phyloP scores from a whole-genome alignment of 352 stramenopile genomes.

The Pythium vanterpoolii region DNA sequence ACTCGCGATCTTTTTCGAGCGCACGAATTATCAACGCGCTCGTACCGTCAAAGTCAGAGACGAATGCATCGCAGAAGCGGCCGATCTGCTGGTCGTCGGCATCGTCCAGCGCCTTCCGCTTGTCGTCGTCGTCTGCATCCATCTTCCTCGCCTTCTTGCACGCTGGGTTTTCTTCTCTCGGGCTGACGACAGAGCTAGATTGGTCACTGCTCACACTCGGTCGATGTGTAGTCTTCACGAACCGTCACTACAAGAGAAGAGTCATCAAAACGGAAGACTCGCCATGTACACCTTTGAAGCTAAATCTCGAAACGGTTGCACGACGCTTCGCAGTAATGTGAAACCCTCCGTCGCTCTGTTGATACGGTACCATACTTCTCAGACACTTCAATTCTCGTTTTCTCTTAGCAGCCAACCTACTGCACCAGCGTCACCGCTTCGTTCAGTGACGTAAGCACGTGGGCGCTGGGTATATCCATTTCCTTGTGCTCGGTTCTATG shows the following conservation, averaged over 20 bases:
- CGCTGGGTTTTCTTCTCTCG: background rate
- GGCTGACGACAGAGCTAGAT: background rate
- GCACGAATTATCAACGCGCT: conserved; percentile 40
- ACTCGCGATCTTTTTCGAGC: conserved; percentile 31
- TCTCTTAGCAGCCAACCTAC: background rate
- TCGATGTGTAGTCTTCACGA: background rate
- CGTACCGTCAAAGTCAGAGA: conserved; percentile 49
- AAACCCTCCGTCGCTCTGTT: conserved; percentile 3
- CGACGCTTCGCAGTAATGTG: background rate
- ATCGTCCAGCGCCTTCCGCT: background rate
- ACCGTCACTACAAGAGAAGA: background rate
- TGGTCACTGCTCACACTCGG: background rate
- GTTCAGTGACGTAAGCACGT: conserved; percentile 37
- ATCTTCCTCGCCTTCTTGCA: background rate
- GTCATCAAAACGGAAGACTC: conserved; percentile 1
- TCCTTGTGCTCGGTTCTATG: background rate
- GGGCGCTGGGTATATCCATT: conserved; percentile 1
- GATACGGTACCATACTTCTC: background rate
- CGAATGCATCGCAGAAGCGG: conserved; percentile 34
- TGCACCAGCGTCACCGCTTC: conserved; percentile 18
- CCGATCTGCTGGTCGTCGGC: conserved; percentile 12
- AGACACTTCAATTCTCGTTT: no score
- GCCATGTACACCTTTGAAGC: no score
- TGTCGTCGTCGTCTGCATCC: conserved; percentile 2
- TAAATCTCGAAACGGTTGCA: background rate